These are phyloP conservation scores for Ceriops zippeliana DNA, from an alignment of 345 rosid species.

Conservation along the genomic window DNA sequence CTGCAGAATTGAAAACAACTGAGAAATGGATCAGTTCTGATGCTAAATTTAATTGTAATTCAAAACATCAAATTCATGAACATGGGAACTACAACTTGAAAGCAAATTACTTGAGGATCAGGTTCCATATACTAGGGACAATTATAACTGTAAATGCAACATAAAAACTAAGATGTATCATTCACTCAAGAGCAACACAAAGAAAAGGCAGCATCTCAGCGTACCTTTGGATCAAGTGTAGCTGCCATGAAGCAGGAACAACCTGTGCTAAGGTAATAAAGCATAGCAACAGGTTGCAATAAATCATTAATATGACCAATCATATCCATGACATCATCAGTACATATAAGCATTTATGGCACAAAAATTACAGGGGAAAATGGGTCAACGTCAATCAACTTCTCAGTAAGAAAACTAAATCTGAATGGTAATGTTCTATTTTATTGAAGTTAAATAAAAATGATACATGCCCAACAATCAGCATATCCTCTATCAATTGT, in stretches of 20 bases:
- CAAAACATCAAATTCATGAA: no score
- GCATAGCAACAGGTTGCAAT: background rate
- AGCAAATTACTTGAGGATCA: no score
- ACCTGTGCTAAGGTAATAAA: background rate
- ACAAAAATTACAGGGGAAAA: background rate
- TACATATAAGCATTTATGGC: background rate
- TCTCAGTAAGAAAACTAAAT: slow-evolving; percentile 3
- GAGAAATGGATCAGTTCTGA: no score
- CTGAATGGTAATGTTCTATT: slow-evolving; percentile 22
- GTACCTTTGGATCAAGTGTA: background rate
- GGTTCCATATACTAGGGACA: no score
- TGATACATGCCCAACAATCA: slow-evolving; percentile 44
- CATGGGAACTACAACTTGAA: no score
- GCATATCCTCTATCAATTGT: slow-evolving; percentile 38
- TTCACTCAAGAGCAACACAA: background rate
- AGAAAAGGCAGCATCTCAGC: background rate
- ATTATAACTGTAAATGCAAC: no score
- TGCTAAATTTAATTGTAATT: no score
- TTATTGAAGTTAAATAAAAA: slow-evolving; percentile 41
- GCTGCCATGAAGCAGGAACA: background rate
- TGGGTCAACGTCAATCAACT: background rate
- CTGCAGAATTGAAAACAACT: no score
- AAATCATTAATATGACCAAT: background rate
- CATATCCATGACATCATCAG: background rate
- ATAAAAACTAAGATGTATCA: no score